A percentile compares a stretch with the other conserved stretches of the same genome.
phyloP scores from a whole-genome alignment of 2,329 filamentous ascomycete genomes.

The Alternaria brassicicola region DNA sequence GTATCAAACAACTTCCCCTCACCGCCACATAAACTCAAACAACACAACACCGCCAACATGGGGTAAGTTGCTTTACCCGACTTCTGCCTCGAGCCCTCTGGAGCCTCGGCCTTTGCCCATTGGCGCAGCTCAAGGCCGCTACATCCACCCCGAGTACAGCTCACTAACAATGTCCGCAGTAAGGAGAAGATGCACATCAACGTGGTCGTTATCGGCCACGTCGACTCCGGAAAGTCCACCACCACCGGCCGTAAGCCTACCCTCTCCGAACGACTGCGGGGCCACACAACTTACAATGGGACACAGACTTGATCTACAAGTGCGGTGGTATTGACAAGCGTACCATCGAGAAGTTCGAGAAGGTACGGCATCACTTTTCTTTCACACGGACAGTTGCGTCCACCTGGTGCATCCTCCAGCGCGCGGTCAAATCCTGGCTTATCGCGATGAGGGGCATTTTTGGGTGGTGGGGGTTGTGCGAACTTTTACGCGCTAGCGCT shows the following conservation, averaged over 20 bases:
- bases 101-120: conserved; percentile 6
- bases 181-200: conserved; percentile 94
- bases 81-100: conserved; percentile 19
- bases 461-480: conserved; percentile 50
- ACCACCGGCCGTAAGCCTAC: conserved; percentile 76
- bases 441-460: conserved; percentile 47
- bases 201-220: conserved; percentile 99
- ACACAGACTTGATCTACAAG: conserved; percentile 98
- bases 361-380: conserved; percentile 66
- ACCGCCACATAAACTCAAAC: conserved; percentile 35
- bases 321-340: conserved; percentile 99
- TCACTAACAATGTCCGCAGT: conserved; percentile 61
- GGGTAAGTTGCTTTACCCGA: conserved; percentile 57
- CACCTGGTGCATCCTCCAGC: conserved; percentile 24
- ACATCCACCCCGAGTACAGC: conserved; percentile 4
- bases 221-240: conserved; percentile 99
- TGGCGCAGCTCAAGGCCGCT: not conserved
- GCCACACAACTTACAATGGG: conserved; percentile 46
- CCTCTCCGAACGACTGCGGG: conserved; percentile 37
- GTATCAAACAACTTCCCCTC: conserved; percentile 40
- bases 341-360: conserved; percentile 99
- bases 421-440: conserved; percentile 42
- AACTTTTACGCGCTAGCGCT: conserved; percentile 47
- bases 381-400: conserved; percentile 16
- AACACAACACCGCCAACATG: conserved; percentile 61